Percentiles rank a stretch among this genome's conserved stretches.
Evolutionary conservation across 148 eudicot species (phyloP).

Genomic region (Silene latifolia): DNA sequence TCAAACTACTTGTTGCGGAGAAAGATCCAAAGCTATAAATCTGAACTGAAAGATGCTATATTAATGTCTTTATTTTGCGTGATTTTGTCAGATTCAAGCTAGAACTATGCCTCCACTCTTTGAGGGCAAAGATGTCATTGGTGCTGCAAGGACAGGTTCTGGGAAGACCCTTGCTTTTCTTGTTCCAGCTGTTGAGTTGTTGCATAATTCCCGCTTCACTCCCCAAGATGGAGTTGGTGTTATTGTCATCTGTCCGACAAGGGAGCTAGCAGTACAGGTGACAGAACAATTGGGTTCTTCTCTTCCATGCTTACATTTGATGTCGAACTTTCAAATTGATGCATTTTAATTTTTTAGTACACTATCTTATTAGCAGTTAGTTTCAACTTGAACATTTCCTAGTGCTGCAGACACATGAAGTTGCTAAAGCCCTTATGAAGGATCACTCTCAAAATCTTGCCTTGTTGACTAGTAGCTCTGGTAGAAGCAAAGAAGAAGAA

Average conservation of each 20-base stretch:
- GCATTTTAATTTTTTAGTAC: not conserved
- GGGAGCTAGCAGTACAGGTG: slow-evolving; percentile 97
- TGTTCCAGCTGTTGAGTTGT: slow-evolving; percentile 75
- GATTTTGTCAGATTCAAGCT: slow-evolving; percentile 68
- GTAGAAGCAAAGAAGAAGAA: slow-evolving; percentile 71
- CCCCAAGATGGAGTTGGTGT: slow-evolving; percentile 86
- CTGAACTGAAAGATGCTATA: not conserved
- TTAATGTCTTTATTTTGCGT: not conserved
- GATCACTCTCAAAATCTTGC: slow-evolving; percentile 87
- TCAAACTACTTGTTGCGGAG: no score
- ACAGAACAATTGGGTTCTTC: not conserved
- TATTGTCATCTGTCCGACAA: slow-evolving; percentile 80
- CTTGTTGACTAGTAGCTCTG: slow-evolving; percentile 76
- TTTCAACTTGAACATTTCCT: not conserved
- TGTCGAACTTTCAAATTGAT: not conserved
- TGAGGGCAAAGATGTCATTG: slow-evolving; percentile 89
- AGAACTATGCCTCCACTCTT: slow-evolving; percentile 75
- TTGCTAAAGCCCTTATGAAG: slow-evolving; percentile 78
- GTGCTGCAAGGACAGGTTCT: slow-evolving; percentile 99
- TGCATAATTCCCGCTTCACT: slow-evolving; percentile 44
- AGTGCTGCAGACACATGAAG: slow-evolving; percentile 72
- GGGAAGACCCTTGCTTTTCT: slow-evolving; percentile 98
- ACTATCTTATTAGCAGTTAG: not conserved
- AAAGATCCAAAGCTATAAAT: no score
- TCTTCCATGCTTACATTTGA: not conserved